Conservation (phyloP, 306 rosid species). For the Rosa chinensis region DNA sequence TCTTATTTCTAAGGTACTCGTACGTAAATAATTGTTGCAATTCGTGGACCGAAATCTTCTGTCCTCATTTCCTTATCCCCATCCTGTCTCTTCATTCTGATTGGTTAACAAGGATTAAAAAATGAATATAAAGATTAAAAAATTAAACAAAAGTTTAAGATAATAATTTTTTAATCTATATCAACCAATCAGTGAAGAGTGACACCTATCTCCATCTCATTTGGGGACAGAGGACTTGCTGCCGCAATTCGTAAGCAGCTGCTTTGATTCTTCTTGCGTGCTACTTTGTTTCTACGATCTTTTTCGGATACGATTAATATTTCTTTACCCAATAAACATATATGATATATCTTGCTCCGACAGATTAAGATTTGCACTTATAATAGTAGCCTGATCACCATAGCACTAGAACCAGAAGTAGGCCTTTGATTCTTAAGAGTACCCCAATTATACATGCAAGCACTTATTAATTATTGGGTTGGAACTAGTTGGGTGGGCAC, state of each 20-base stretch:
- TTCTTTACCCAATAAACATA: not conserved
- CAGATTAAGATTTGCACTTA: not conserved
- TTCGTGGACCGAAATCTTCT: too few species aligned
- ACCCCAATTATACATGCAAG: not conserved
- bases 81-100: too few species aligned
- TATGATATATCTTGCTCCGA: not conserved
- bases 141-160: too few species aligned
- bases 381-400: not conserved
- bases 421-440: not conserved
- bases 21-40: not conserved
- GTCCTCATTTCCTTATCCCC: too few species aligned
- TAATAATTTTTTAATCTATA: too few species aligned
- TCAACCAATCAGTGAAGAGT: too few species aligned
- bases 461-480: not conserved
- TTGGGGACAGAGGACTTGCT: too few species aligned
- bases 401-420: not conserved
- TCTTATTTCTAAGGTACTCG: not conserved
- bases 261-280: not conserved
- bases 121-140: too few species aligned
- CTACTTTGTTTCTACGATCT: not conserved
- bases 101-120: too few species aligned
- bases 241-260: not conserved
- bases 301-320: not conserved
- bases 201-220: too few species aligned
- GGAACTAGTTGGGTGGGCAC: not conserved